Evolutionary conservation across 2,329 filamentous ascomycete species (phyloP), one percentile per base, ranked within the genome.

Genomic region (Fusarium gaditjirri): DNA sequence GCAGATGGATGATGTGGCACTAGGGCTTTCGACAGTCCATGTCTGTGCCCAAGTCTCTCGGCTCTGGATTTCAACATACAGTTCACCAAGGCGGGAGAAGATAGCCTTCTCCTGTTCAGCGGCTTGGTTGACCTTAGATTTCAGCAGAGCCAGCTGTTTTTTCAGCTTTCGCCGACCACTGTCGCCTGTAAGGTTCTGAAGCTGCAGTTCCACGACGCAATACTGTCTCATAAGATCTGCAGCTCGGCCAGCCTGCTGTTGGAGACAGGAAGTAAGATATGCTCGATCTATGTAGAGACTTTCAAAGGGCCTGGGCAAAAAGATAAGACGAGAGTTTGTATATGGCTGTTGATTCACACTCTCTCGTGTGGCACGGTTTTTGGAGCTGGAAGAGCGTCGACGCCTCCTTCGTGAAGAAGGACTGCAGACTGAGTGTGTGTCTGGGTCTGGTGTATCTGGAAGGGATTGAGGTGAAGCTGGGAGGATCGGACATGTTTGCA

Each of bases 11-110:
- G 71, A 69, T 27, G 46, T 47, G 16, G 70, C 44, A 13, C 66
- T 57, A 19, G 58, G 70, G 65, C 58, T 71, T 53, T 55, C 59
- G 19, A 50, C 39, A 56, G 59, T 61, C 55, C 49, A 54, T 33
- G 60, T 76, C 41, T 80, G 78, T 35, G 73, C 73, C 81, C 81
- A 83, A 5, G 82, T 78, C 56, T 85, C 82, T 6, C 82, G 81
- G 42, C 82, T 84, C 70, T 84, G 83, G 19, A 86, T 82, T 76
- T 89, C 86, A 21, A 85, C 77, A 38, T 83, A 81, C 19, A 90
- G 71, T 63, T 89, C 86, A 17, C 83, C 79, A n/a, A 90, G 78
- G 6, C 86, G 80, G 21, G 79, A 63, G 42, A 86, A 76, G 11
- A 88, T 83, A 21, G 79, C 71, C 58, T 79, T 82, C 72, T 89